phyloP scores from a whole-genome alignment of 1,139 yeast species.

The Schizosaccharomyces versatilis region DNA sequence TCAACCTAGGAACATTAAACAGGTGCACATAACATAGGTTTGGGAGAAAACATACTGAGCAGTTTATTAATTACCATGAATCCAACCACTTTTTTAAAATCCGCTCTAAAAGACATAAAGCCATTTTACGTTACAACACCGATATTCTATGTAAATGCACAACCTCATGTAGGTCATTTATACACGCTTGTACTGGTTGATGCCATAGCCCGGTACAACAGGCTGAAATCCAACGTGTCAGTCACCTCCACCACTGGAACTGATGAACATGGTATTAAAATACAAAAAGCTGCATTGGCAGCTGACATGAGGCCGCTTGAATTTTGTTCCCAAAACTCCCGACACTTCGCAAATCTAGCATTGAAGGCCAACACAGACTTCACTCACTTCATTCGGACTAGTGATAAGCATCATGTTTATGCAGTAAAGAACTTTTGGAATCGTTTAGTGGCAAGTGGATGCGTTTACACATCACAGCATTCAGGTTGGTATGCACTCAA shows the following conservation, averaged over 20 bases:
- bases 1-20: too few species aligned
- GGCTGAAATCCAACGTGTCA: slow-evolving; percentile 24
- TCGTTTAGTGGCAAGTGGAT: slow-evolving; percentile 25
- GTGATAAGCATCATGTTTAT: slow-evolving; percentile 52
- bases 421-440: slow-evolving; percentile 56
- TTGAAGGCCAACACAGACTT: slow-evolving; percentile 31
- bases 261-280: slow-evolving; percentile 85
- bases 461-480: too few species aligned
- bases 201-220: slow-evolving; percentile 52
- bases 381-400: slow-evolving; percentile 73
- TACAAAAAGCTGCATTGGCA: slow-evolving; percentile 45
- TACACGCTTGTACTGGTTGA: slow-evolving; percentile 76
- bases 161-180: slow-evolving; percentile 84
- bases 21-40: too few species aligned
- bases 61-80: too few species aligned
- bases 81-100: too few species aligned
- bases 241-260: slow-evolving; percentile 64
- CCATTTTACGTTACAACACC: slow-evolving; percentile 59
- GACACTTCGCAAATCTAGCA: slow-evolving; percentile 44
- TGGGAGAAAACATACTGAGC: too few species aligned
- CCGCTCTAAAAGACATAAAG: slow-evolving; percentile 6
- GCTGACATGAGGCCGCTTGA: slow-evolving; percentile 34
- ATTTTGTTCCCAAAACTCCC: slow-evolving; percentile 52
- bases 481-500: slow-evolving; percentile 38
- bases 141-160: slow-evolving; percentile 84